Evolutionary conservation across 2,329 filamentous ascomycete genomes (phyloP), one percentile per base, ranked within the genome.

Genomic region (Calonectria henricotiae): DNA sequence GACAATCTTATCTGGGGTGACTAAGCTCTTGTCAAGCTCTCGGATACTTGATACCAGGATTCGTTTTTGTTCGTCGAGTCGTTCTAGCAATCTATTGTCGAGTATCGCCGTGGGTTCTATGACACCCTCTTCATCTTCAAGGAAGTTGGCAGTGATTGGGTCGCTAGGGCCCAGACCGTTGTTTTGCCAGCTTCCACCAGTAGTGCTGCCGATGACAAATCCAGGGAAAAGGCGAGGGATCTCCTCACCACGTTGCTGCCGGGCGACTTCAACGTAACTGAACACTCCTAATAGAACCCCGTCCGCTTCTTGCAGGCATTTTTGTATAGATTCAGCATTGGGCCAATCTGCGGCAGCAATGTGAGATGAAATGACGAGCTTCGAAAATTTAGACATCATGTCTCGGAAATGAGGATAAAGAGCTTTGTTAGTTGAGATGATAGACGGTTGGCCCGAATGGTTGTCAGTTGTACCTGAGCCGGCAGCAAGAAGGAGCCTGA

Each of bases 311-410:
- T 97, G 94, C 74, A 98, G 84, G 79, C 96, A 99, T 81, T 99
- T 99, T 65, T 96, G 92, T 71, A 96, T 93, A 0, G 96, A 97
- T 82, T 99, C 96, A 17, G 94, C 92, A 65, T 96, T 95, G 9
- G 96, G 95, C 90, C 95, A 98, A 83, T 99, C 96, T 39, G 96
- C 94, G 6, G 96, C 95, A 44, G 96, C 96, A 80, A 99, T 98
- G 80, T 99, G 96, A 15, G 96, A 98, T 3, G 96, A 99, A 60
- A 99, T 92, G 51, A 99, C 96, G 11, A 99, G 88, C 82, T 99
- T 99, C n/a, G 96, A 98, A 82, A 99, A 99, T 77, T 97, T 95
- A 51, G 96, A 98, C 96, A 99, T 99, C 92, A 98, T 98, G 80
- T 98, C 96, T 65, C 96, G 89, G 83, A 99, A 99, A 82, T 98